Conservation (phyloP, 257 asterid species). For the Nicotiana attenuata region DNA sequence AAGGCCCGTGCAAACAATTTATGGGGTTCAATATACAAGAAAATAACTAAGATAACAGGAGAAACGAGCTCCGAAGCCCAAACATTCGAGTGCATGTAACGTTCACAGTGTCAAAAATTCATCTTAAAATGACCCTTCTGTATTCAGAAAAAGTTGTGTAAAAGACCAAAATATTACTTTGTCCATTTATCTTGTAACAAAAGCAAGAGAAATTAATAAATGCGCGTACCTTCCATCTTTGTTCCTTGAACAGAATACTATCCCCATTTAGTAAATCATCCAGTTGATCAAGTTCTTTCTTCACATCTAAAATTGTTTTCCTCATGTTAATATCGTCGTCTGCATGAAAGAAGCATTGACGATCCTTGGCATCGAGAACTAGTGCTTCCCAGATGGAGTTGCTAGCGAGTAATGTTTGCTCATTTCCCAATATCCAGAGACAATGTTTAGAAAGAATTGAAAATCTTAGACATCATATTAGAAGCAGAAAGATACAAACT, state of each 20-base stretch:
- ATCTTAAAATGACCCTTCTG: not conserved
- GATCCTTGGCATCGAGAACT: slow-evolving; percentile 43
- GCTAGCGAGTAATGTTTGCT: slow-evolving; percentile 29
- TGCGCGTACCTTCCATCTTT: slow-evolving; percentile 57
- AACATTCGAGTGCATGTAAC: not conserved
- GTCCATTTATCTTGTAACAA: not conserved
- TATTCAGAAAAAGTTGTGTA: not conserved
- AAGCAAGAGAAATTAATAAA: not conserved
- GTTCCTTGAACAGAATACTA: slow-evolving; percentile 36
- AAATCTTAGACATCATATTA: not conserved
- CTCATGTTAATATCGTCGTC: slow-evolving; percentile 35
- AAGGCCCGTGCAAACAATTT: not conserved
- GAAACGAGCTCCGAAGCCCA: not conserved
- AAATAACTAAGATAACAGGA: not conserved
- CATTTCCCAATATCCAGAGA: slow-evolving; percentile 68
- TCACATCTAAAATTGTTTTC: slow-evolving; percentile 34
- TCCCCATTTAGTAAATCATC: slow-evolving; percentile 51
- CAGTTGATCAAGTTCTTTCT: slow-evolving; percentile 44
- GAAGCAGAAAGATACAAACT: not conserved
- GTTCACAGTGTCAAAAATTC: not conserved
- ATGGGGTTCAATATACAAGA: not conserved
- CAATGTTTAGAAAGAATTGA: slow-evolving; percentile 31
- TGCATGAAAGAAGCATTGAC: slow-evolving; percentile 48
- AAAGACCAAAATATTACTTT: not conserved
- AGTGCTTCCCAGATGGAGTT: slow-evolving; percentile 44